These are phyloP conservation scores for Tricholoma terreum DNA, from an alignment of 768 basidiomycete species.

Conservation along the genomic window DNA sequence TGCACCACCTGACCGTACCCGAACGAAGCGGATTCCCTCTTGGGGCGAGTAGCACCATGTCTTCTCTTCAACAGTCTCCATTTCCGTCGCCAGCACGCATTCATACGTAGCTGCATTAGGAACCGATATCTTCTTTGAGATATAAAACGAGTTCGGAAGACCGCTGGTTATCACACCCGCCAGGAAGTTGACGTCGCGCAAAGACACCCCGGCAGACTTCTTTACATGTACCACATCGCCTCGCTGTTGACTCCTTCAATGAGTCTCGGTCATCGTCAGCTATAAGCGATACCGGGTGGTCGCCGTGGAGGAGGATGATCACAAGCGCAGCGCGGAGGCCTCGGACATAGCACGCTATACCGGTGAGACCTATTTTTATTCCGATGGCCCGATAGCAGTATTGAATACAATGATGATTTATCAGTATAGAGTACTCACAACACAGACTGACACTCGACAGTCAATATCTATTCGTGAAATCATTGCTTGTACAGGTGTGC, in stretches of 20 bases:
- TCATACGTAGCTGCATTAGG: background rate
- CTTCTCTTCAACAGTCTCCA: background rate
- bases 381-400: too few species aligned
- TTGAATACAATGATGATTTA: background rate
- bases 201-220: conserved; percentile 13
- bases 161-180: conserved; percentile 1
- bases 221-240: conserved; percentile 10
- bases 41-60: background rate
- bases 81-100: background rate
- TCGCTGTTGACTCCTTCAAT: background rate
- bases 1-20: conserved; percentile 3
- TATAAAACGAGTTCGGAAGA: background rate
- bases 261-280: background rate
- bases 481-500: background rate
- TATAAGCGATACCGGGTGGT: background rate
- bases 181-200: conserved; percentile 5
- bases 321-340: conserved; percentile 18
- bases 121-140: background rate
- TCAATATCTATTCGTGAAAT: too few species aligned
- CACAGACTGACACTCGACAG: background rate
- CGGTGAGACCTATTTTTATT: background rate
- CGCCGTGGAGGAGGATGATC: background rate
- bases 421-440: background rate
- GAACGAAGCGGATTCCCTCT: conserved; percentile 4
- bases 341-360: conserved; percentile 13